Evolutionary conservation across 345 rosid genomes (phyloP), one percentile per base, ranked within the genome.

Genomic region (Excoecaria agallocha): DNA sequence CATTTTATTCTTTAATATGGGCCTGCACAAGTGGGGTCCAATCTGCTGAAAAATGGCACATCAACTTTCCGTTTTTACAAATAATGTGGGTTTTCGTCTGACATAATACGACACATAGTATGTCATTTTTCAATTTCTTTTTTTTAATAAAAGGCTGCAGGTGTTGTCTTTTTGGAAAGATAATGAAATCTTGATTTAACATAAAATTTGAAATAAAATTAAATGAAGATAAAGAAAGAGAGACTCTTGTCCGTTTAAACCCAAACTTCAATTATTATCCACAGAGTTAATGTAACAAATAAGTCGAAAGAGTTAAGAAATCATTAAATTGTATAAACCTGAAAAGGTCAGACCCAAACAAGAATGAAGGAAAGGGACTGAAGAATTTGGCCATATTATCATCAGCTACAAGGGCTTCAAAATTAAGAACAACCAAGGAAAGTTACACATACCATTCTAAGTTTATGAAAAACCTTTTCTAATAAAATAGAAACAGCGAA

Each of bases 381-480:
- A 52, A 52, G 17, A 16, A 52, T 1, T 43, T 43, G 46, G 46
- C 8, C 8, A 43, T 43, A 4, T 43, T 43, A 43, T 43, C 46
- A 43, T 43, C 46, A 6, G 17, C n/a, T 52, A 16, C 7, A 52
- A 30, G 52, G 50, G 1, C 46, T 22, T 43, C 10, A 16, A 13
- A 65, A 55, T 39, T 1, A 7, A 67, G 24, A 24, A n/a, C n/a
- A 10, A 52, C 43, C 20, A 49, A 30, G 16, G 1, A 1, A 19
- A 80, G 35, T 35, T 13, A n/a, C 7, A 88, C 91, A n/a, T 76
- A 80, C 83, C 80, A 79, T 79, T 82, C 97, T 96, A 46, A 86
- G 82, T 86, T 85, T 95, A 84, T 91, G 94, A 82, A 95, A 87
- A 62, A 81, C 2, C 74, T 83, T 91, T 66, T 93, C 97, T 68